Conservation (phyloP, 2,329 filamentous ascomycete species). For the Emmonsia crescens region DNA sequence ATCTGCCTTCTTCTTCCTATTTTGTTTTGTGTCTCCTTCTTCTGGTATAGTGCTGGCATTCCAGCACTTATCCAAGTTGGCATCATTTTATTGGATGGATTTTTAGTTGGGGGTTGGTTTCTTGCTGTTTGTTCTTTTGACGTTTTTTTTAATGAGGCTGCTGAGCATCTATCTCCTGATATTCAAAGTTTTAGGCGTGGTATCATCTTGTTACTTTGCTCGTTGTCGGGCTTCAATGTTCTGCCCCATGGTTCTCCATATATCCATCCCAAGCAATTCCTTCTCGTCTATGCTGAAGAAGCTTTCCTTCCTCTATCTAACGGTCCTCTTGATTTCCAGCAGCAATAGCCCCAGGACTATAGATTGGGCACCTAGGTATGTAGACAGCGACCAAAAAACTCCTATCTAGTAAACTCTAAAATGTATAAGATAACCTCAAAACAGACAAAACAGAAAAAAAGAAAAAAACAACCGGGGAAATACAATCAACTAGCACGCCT, state of each 20-base stretch:
- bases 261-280: background rate
- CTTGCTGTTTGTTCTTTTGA: too few species aligned
- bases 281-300: background rate
- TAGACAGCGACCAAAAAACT: too few species aligned
- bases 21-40: background rate
- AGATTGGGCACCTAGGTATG: too few species aligned
- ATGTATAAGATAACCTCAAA: background rate
- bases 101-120: too few species aligned
- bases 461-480: background rate
- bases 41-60: background rate
- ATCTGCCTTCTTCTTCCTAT: too few species aligned
- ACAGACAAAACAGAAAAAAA: too few species aligned
- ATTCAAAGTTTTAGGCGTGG: background rate
- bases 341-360: background rate
- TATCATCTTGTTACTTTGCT: background rate
- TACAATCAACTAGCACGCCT: conserved; percentile 18
- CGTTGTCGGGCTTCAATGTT: background rate
- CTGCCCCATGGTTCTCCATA: background rate
- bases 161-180: background rate
- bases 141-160: background rate
- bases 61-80: background rate
- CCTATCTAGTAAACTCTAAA: too few species aligned
- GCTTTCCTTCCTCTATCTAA: background rate
- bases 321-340: background rate
- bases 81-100: too few species aligned